Percentiles rank a stretch among this genome's conserved stretches.
These are phyloP conservation scores for Teratosphaeria zuluensis DNA, from an alignment of 2,329 filamentous ascomycete genomes.

Conservation along the genomic window DNA sequence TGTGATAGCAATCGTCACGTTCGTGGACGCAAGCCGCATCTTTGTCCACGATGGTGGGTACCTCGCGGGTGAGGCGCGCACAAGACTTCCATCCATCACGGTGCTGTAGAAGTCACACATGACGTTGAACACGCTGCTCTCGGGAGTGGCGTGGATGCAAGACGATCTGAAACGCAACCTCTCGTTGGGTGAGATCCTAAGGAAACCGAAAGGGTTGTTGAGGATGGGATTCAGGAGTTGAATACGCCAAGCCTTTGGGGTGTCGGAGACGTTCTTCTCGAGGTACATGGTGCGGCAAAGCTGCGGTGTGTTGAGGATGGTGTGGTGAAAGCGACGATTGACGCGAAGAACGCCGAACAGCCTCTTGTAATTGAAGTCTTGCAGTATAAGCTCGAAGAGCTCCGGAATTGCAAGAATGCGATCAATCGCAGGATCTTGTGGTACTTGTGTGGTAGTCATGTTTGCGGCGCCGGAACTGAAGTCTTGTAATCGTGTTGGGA, in stretches of 20 bases:
- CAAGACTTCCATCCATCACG: not conserved
- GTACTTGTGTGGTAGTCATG: not conserved
- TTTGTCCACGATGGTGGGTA: not conserved
- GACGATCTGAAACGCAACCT: not conserved
- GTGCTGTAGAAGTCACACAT: not conserved
- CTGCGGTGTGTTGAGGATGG: not conserved
- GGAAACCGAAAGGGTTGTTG: not conserved
- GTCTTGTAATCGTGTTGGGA: not conserved
- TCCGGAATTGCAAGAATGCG: slow-evolving; percentile 2
- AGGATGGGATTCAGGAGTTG: not conserved
- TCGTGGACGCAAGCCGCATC: not conserved
- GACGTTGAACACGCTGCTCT: not conserved
- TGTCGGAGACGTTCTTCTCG: not conserved
- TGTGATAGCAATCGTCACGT: not conserved
- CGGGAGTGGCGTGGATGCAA: not conserved
- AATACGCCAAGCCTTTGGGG: not conserved
- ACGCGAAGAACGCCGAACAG: not conserved
- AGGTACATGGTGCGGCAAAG: not conserved
- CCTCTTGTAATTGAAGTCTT: not conserved
- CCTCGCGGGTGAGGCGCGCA: not conserved
- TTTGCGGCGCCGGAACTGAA: not conserved
- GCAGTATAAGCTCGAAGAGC: slow-evolving; percentile 5
- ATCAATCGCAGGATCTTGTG: not conserved
- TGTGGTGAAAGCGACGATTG: not conserved
- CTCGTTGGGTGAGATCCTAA: not conserved